Evolutionary conservation across 1,284 basidiomycete genomes (phyloP).

Genomic region (Sporisorium iseilematis-ciliati): DNA sequence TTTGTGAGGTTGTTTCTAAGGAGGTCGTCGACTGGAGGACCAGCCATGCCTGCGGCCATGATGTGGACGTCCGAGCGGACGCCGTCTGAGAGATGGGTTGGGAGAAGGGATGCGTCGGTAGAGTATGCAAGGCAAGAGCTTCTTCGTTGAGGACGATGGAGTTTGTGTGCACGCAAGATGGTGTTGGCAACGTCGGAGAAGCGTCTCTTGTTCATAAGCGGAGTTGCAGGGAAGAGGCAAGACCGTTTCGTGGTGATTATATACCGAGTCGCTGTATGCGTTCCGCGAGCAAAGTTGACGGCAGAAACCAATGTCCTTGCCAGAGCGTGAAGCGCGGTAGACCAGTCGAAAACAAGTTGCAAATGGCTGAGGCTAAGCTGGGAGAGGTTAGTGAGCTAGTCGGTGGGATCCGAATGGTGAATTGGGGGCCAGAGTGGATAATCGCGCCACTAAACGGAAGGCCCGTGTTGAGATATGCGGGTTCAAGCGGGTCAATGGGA

Average conservation of each 20-base stretch:
- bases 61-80: constrained; percentile 27
- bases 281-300: not conserved
- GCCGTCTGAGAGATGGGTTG: constrained; percentile 2
- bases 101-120: not conserved
- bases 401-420: not conserved
- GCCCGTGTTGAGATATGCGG: no score
- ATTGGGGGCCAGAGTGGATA: not conserved
- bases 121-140: constrained; percentile 10
- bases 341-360: not conserved
- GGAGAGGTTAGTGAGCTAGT: not conserved
- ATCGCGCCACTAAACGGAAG: not conserved
- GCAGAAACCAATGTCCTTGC: not conserved
- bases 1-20: constrained; percentile 19
- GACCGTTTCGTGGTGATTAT: not conserved
- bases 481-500: not conserved
- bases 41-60: constrained; percentile 33
- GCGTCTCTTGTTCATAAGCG: constrained; percentile 41
- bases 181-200: constrained; percentile 31
- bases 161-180: constrained; percentile 19
- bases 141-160: constrained; percentile 5
- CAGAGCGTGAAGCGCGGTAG: not conserved
- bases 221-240: not conserved
- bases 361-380: not conserved
- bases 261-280: no score
- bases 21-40: constrained; percentile 28